Percentiles rank a stretch among this genome's conserved stretches.
Evolutionary conservation across 2,329 filamentous ascomycete genomes (phyloP).

Genomic region (Talaromyces sp.): DNA sequence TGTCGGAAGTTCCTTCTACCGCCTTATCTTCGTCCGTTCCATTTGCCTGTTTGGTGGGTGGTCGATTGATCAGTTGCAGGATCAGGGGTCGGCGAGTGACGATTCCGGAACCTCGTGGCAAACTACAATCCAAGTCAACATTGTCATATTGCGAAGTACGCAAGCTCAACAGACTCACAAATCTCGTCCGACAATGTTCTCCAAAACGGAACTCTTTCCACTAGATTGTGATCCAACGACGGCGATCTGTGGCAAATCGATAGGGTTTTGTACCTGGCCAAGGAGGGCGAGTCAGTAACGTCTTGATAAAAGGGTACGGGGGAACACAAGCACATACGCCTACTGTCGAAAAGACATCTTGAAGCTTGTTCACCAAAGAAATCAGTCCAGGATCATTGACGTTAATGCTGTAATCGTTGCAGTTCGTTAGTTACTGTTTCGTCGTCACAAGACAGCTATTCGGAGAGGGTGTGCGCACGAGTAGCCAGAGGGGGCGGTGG

Average conservation of each 20-base stretch:
- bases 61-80: slow-evolving; percentile 93
- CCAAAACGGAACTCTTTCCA: slow-evolving; percentile 97
- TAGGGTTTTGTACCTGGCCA: slow-evolving; percentile 86
- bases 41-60: slow-evolving; percentile 63
- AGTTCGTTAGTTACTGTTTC: neutral
- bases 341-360: slow-evolving; percentile 98
- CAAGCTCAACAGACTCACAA: slow-evolving; percentile 65
- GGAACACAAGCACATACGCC: slow-evolving; percentile 56
- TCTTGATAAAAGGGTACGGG: neutral
- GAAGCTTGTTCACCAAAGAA: slow-evolving; percentile 93
- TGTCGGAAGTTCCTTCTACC: slow-evolving; percentile 63
- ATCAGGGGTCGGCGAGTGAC: slow-evolving; percentile 94
- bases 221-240: slow-evolving; percentile 98
- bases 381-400: slow-evolving; percentile 68
- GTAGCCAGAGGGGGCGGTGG: slow-evolving; percentile 21
- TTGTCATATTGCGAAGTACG: slow-evolving; percentile 19
- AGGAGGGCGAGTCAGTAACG: slow-evolving; percentile 20
- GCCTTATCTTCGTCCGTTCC: slow-evolving; percentile 65
- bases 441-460: slow-evolving; percentile 17
- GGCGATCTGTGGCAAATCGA: slow-evolving; percentile 96
- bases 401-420: slow-evolving; percentile 55
- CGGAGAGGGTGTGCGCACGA: slow-evolving; percentile 38
- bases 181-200: slow-evolving; percentile 98
- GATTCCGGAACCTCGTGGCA: slow-evolving; percentile 96
- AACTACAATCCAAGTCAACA: slow-evolving; percentile 49